phyloP scores from a whole-genome alignment of 176 grass and related monocot species.

The Carex scoparia region DNA sequence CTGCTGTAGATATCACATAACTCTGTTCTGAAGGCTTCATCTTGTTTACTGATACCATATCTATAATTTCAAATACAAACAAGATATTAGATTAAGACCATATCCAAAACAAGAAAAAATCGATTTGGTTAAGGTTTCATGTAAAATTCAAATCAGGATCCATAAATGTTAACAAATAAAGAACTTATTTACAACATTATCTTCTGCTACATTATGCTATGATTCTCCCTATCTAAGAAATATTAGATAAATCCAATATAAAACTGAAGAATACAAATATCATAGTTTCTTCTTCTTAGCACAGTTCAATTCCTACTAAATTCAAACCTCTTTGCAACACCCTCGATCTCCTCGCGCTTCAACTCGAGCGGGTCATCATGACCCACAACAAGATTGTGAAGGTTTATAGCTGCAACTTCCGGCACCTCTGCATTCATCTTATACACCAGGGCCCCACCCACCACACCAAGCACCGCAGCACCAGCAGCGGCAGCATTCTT shows the following conservation, averaged over 20 bases:
- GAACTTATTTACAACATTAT: not conserved
- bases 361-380: conserved; percentile 63
- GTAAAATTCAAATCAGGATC: not conserved
- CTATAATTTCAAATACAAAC: conserved; percentile 32
- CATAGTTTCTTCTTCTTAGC: not conserved
- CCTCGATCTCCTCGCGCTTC: conserved; percentile 56
- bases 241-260: not conserved
- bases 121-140: not conserved
- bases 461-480: conserved; percentile 60
- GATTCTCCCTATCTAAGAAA: not conserved
- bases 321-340: conserved; percentile 49
- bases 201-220: not conserved
- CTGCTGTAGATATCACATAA: conserved; percentile 76
- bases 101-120: not conserved
- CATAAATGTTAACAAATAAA: not conserved
- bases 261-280: not conserved
- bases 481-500: conserved; percentile 38
- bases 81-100: not conserved
- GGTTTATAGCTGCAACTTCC: conserved; percentile 62
- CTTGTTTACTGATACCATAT: conserved; percentile 86
- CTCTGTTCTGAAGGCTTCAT: conserved; percentile 79
- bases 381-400: conserved; percentile 77
- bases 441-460: conserved; percentile 38
- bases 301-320: not conserved
- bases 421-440: conserved; percentile 70